Percentiles rank a stretch among this genome's conserved stretches.
Evolutionary conservation across 345 rosid genomes (phyloP).

Genomic region (Populus euphratica): DNA sequence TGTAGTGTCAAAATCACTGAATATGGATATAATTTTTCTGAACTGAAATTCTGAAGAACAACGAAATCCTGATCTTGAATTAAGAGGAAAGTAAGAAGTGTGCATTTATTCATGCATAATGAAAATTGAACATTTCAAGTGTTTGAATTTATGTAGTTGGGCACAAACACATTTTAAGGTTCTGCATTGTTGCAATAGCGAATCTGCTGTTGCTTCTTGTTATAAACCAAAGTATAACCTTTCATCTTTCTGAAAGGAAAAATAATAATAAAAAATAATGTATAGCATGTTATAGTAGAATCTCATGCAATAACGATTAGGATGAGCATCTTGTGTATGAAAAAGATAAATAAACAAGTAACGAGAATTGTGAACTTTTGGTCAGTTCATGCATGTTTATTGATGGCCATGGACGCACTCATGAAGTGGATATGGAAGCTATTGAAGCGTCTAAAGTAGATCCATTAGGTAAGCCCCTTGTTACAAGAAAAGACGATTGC

Average conservation of each 20-base stretch:
- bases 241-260: background rate
- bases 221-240: background rate
- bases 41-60: background rate
- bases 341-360: background rate
- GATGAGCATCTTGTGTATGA: background rate
- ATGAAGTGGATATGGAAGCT: slow-evolving; percentile 58
- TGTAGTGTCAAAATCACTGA: background rate
- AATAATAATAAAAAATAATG: background rate
- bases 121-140: background rate
- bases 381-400: slow-evolving; percentile 70
- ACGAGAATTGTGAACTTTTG: background rate
- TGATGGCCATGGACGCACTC: slow-evolving; percentile 48
- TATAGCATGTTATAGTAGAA: background rate
- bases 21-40: background rate
- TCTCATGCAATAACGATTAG: background rate
- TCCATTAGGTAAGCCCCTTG: slow-evolving; percentile 48
- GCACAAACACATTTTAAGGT: background rate
- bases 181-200: background rate
- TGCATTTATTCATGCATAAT: background rate
- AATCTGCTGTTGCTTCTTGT: background rate
- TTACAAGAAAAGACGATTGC: background rate
- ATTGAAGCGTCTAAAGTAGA: slow-evolving; percentile 55
- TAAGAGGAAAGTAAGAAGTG: background rate
- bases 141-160: no score
- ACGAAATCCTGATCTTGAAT: background rate